phyloP scores from a whole-genome alignment of 495 filamentous ascomycete species.

The Alectoria sarmentosa region DNA sequence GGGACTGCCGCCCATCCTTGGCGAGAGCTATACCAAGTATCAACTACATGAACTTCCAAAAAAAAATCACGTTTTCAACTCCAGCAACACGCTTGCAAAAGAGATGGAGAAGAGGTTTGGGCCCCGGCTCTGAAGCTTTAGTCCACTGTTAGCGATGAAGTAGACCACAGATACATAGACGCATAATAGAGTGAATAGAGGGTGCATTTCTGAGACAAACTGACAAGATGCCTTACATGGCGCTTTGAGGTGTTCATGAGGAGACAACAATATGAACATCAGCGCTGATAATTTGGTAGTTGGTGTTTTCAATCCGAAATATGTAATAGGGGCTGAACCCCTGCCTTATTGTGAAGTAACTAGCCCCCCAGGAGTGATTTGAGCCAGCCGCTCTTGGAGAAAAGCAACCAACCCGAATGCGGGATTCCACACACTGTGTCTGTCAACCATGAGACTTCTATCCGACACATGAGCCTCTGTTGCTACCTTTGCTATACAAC shows the following conservation, averaged over 20 bases:
- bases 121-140: no score
- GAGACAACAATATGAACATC: no score
- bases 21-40: neutral
- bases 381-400: slow-evolving; percentile 6
- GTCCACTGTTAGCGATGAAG: neutral
- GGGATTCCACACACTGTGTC: neutral
- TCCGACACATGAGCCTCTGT: neutral
- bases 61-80: neutral
- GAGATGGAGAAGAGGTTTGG: neutral
- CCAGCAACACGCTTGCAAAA: neutral
- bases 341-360: neutral
- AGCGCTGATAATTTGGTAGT: no score
- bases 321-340: slow-evolving; percentile 2
- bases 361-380: neutral
- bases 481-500: neutral
- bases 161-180: neutral
- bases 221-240: neutral
- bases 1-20: neutral
- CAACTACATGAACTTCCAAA: neutral
- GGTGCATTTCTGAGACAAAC: neutral
- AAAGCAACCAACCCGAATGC: neutral
- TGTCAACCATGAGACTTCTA: neutral
- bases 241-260: neutral
- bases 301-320: neutral
- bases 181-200: neutral